These are phyloP conservation scores for Castanea crenata DNA, from an alignment of 306 rosid species.

Conservation along the genomic window DNA sequence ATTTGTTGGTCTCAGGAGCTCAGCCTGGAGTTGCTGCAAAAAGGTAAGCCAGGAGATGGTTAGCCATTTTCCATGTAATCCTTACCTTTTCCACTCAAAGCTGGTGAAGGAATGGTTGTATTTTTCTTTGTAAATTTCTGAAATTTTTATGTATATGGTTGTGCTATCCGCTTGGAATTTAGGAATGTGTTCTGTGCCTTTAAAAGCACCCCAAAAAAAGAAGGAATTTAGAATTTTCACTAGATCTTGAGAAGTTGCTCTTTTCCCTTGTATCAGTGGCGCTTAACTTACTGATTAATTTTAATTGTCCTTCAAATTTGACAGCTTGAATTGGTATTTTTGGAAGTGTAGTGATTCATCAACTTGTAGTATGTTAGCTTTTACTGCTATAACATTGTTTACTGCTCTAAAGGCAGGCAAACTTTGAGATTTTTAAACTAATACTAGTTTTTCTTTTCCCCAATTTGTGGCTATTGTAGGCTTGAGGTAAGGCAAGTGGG, in stretches of 20 bases:
- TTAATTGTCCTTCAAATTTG: not conserved
- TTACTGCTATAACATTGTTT: not conserved
- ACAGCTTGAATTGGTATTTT: not conserved
- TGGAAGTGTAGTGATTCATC: no score
- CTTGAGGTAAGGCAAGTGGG: constrained; percentile 83
- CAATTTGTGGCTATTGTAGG: constrained; percentile 39
- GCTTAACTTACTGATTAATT: not conserved
- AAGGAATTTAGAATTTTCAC: not conserved
- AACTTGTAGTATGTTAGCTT: not conserved
- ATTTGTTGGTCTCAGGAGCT: constrained; percentile 73
- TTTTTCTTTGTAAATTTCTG: not conserved
- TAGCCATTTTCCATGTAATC: constrained; percentile 6
- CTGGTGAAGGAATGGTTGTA: not conserved
- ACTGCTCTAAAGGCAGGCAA: not conserved
- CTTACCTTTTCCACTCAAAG: not conserved
- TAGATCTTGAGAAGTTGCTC: not conserved
- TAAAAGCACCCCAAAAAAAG: not conserved
- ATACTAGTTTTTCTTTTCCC: constrained; percentile 7
- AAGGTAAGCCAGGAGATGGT: constrained; percentile 46
- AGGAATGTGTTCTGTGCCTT: not conserved
- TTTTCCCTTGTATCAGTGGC: not conserved
- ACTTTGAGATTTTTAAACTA: constrained; percentile 5
- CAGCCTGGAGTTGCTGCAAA: constrained; percentile 59
- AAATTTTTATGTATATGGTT: not conserved
- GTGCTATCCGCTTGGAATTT: not conserved